These are phyloP conservation scores for Trichoderma afroharzianum DNA, from an alignment of 2,329 filamentous ascomycete species.

Conservation along the genomic window DNA sequence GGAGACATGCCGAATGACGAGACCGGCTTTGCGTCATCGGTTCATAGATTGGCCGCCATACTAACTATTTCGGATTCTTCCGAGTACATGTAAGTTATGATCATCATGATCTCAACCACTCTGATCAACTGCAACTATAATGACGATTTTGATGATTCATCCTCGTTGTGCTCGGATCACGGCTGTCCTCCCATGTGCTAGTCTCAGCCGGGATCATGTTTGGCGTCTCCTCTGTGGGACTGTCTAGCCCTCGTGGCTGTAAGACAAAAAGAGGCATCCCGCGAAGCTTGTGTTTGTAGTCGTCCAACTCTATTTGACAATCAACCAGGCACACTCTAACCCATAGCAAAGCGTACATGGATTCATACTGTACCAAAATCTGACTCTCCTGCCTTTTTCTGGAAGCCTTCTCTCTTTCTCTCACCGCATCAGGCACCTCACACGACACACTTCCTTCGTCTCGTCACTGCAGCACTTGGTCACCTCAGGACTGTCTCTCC, in stretches of 20 bases:
- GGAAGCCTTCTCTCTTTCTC: conserved; percentile 5
- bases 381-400: not conserved
- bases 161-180: not conserved
- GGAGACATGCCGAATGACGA: not conserved
- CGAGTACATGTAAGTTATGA: not conserved
- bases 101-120: not conserved
- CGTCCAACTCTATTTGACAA: not conserved
- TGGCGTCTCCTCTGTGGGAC: not conserved
- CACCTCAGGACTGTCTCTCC: not conserved
- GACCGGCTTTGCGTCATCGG: not conserved
- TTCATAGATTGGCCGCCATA: not conserved
- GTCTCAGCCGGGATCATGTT: not conserved
- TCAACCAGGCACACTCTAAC: not conserved
- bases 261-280: not conserved
- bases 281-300: conserved; percentile 7
- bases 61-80: not conserved
- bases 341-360: not conserved
- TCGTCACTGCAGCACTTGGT: conserved; percentile 7
- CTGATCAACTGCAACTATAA: too few relatives aligned
- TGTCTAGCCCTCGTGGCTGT: not conserved
- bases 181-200: not conserved
- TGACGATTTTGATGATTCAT: not conserved
- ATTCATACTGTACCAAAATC: not conserved
- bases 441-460: not conserved
- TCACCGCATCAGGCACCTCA: not conserved